Evolutionary conservation across 2,329 filamentous ascomycete genomes (phyloP), one percentile per base, ranked within the genome.

Genomic region (Claviceps sp.): DNA sequence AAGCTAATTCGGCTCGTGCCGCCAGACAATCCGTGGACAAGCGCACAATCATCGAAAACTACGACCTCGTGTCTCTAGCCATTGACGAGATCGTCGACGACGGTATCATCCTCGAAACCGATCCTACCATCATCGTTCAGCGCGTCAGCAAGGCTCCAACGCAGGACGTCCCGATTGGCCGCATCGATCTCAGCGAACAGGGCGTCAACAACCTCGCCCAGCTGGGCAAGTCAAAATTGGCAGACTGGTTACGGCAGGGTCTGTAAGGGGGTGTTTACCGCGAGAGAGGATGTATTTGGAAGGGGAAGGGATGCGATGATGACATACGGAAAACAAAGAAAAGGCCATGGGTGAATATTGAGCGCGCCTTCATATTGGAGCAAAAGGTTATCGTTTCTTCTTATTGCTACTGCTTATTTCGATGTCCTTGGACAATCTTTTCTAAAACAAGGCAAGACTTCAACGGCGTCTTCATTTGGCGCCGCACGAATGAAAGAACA

Each of bases 21-120:
- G 5, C 44, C 59, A 95, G 88, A 70, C 91, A 94, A 78, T 88
- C 88, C 37, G 90, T 94, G 49, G 93, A 98, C 74, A 96, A 96
- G 78, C 85, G 93, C 59, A 97, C 93, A 53, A 89, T 97, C 59
- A 85, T 97, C 64, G 93, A 98, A 72, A 97, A 97, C 78, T 98
- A 97, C 75, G 93, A 97, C 70, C 79, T 97, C 22, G 87, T 96
- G 56, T 86, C 89, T 14, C 81, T 98, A 51, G 88, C 90, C 45
- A 87, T 98, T 58, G 93, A 98, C 69, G 93, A 98, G 70, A 91
- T 94, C 56, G 81, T 94, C 51, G 89, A 95, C 69, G 89, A 95
- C 64, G 93, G 93, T 55, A 94, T 97, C 65, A 91, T 98, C 61
- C 81, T 98, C 55, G 93, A 98, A 73, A 97, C 91, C 0, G 93